Percentiles rank a stretch among this genome's conserved stretches.
phyloP scores from a whole-genome alignment of 495 filamentous ascomycete genomes.

The Apiosordaria backusii region DNA sequence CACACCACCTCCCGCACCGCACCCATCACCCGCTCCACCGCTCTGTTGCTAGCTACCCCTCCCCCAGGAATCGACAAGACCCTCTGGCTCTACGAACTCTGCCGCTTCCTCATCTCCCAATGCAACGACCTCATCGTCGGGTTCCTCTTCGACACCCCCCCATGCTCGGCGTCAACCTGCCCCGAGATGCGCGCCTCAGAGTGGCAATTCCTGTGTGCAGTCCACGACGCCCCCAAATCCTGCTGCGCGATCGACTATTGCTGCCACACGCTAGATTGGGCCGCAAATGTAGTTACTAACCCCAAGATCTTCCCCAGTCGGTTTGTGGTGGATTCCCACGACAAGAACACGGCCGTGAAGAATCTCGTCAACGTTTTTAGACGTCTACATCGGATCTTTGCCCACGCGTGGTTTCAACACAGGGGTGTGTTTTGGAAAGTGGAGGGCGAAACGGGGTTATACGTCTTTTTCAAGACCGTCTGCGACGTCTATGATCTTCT shows the following conservation, averaged over 20 bases:
- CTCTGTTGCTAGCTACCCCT: constrained; percentile 67
- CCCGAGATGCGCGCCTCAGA: constrained; percentile 97
- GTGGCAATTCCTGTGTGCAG: constrained; percentile 98
- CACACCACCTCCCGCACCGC: constrained; percentile 63
- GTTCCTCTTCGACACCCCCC: constrained; percentile 83
- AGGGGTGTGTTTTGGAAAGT: constrained; percentile 92
- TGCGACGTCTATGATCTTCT: constrained; percentile 87
- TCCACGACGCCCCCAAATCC: constrained; percentile 88
- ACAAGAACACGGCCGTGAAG: constrained; percentile 65
- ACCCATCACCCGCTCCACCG: constrained; percentile 71
- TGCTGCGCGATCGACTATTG: constrained; percentile 99
- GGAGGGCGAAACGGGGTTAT: constrained; percentile 82
- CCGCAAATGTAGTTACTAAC: constrained; percentile 82
- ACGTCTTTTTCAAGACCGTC: constrained; percentile 94
- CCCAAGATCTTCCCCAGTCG: constrained; percentile 90
- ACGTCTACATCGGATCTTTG: constrained; percentile 91
- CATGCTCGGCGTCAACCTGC: constrained; percentile 82
- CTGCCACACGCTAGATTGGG: constrained; percentile 97
- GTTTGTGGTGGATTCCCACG: constrained; percentile 62
- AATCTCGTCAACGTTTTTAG: constrained; percentile 93
- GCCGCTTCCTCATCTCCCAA: constrained; percentile 88
- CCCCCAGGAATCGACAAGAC: constrained; percentile 76
- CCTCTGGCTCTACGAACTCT: constrained; percentile 96
- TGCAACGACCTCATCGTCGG: constrained; percentile 87
- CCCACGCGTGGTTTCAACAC: constrained; percentile 98